phyloP scores from a whole-genome alignment of 495 filamentous ascomycete genomes.

The Aspergillus baeticus region DNA sequence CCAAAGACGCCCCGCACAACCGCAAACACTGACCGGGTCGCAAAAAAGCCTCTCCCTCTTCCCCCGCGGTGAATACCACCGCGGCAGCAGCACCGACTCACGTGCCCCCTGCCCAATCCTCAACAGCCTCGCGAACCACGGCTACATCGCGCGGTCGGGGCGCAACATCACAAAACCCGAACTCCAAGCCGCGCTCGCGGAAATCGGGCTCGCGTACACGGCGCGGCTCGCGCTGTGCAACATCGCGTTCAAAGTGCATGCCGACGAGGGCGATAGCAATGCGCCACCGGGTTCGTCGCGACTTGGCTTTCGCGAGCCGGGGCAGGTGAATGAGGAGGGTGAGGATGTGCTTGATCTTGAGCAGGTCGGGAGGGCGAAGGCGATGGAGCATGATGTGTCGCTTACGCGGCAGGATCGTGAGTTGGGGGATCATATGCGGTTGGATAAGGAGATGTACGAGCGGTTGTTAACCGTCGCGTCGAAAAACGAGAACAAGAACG shows the following conservation, averaged over 20 bases:
- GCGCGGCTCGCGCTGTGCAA: conserved; percentile 1
- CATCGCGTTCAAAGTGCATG: conserved; percentile 16
- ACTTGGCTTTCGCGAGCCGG: not conserved
- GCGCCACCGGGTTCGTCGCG: not conserved
- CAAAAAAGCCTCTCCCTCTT: not conserved
- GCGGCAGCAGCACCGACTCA: conserved; percentile 1
- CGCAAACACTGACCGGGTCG: too few species aligned
- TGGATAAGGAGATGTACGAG: conserved; percentile 4
- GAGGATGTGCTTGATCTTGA: conserved; percentile 14
- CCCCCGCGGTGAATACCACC: conserved; percentile 4
- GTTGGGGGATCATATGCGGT: conserved; percentile 12
- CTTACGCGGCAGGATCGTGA: conserved; percentile 19
- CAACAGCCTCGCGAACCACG: conserved; percentile 14
- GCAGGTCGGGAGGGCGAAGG: conserved; percentile 16
- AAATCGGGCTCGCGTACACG: conserved; percentile 11
- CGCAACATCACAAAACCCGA: conserved; percentile 17
- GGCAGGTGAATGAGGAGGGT: conserved; percentile 5
- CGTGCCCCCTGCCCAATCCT: conserved; percentile 18
- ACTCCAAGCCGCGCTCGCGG: conserved; percentile 9
- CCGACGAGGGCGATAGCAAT: conserved; percentile 1
- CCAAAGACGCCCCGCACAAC: too few species aligned
- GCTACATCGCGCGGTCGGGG: conserved; percentile 4
- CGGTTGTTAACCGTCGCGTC: too few species aligned
- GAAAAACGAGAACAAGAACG: too few species aligned
- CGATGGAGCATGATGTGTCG: conserved; percentile 20